Conservation (phyloP, 1,139 yeast species). For the Candida frijolesensis region DNA sequence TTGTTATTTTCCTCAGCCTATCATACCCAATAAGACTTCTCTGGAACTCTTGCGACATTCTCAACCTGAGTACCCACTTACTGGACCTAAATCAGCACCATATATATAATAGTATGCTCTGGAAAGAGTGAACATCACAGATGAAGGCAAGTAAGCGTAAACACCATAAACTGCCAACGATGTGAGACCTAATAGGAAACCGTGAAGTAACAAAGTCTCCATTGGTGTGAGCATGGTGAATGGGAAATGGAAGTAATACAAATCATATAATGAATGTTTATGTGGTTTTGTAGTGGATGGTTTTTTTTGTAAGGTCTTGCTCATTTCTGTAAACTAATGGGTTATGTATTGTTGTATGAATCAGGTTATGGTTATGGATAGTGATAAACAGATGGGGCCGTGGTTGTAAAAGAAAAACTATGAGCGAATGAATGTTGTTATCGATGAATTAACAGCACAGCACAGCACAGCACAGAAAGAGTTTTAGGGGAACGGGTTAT, state of each 20-base stretch:
- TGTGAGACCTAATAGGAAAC: slow-evolving; percentile 31
- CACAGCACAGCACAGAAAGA: too few species aligned
- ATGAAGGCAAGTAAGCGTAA: slow-evolving; percentile 37
- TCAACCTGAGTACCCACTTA: not conserved
- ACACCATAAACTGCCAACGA: slow-evolving; percentile 41
- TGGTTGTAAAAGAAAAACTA: not conserved
- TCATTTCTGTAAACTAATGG: not conserved
- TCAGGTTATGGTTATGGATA: not conserved
- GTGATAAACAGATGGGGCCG: not conserved
- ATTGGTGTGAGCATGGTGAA: slow-evolving; percentile 40
- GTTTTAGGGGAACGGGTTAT: not conserved
- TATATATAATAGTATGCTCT: slow-evolving; percentile 40
- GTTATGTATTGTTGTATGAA: not conserved
- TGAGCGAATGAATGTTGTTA: too few species aligned
- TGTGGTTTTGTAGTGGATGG: not conserved
- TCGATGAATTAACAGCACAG: too few species aligned
- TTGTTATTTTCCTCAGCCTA: too few species aligned
- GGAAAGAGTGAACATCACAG: slow-evolving; percentile 31
- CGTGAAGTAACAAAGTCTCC: slow-evolving; percentile 36
- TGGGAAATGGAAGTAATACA: slow-evolving; percentile 42
- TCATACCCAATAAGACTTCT: too few species aligned
- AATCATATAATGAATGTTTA: slow-evolving; percentile 21
- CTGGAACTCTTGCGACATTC: not conserved
- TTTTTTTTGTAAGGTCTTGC: not conserved
- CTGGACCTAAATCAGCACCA: slow-evolving; percentile 24